Base-by-base conservation (phyloP, 768 basidiomycete genomes). In the button mushroom (Agaricus bisporus) region DNA sequence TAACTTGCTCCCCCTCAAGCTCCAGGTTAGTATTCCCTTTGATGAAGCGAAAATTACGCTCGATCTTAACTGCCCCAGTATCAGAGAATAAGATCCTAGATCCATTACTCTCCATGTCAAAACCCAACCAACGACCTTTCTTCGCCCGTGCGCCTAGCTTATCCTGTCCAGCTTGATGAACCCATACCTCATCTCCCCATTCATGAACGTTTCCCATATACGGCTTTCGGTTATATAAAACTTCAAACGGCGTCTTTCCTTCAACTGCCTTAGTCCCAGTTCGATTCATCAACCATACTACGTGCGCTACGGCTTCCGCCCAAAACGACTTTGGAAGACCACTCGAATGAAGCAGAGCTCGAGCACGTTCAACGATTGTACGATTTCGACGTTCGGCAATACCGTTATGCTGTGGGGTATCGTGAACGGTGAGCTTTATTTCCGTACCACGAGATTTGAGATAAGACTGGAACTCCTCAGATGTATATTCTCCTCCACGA, bases 401-500 rank as follows among this genome's bases (percentile, higher is more conserved):
- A 3, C 41, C 41, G n/a, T n/a, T n/a, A n/a, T n/a, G n/a, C n/a
- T n/a, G n/a, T n/a, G n/a, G n/a, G n/a, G n/a, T n/a, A n/a, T n/a
- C n/a, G n/a, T n/a, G n/a, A n/a, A n/a, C n/a, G n/a, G n/a, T n/a
- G n/a, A n/a, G n/a, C n/a, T n/a, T 10, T 43, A 10, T 4, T 43
- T 6, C 18, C 18, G 22, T 78, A 0, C 79, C 78, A 5, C 62
- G 41, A 0, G 43, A 28, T 2, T 64, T 59, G 3, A 71, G 60
- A 46, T 70, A 56, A 0, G 41, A 2, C 1, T 52, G 54, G 45
- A 78, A 68, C 4, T 63, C 60, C 0, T 64, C 47, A 10, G 62
- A 60, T n/a, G 64, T 36, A 39, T 71, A 77, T 46, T 77, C 70
- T 3, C 71, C 67, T 0, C 76, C 71, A 2, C 64, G 51, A 59